phyloP scores from a whole-genome alignment of 306 rosid genomes.

The Lathyrus sativus region DNA sequence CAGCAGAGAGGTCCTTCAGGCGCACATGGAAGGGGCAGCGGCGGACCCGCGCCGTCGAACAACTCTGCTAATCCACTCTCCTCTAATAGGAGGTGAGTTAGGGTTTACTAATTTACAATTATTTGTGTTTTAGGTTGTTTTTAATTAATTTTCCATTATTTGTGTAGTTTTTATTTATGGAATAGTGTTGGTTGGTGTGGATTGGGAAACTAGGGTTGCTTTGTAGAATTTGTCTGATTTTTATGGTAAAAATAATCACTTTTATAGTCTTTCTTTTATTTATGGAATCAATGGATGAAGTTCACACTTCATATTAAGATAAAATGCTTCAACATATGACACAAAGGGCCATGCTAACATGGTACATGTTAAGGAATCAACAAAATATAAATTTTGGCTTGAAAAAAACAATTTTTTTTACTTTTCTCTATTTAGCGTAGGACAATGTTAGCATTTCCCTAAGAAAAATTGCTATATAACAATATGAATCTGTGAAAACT shows the following conservation, averaged over 20 bases:
- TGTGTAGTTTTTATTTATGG: background rate
- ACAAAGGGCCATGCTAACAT: background rate
- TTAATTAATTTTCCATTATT: background rate
- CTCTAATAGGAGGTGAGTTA: conserved; percentile 60
- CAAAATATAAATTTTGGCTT: background rate
- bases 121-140: background rate
- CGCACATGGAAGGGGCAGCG: conserved; percentile 64
- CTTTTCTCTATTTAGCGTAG: background rate
- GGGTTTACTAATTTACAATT: conserved; percentile 18
- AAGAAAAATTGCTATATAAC: background rate
- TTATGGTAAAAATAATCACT: background rate
- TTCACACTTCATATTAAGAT: background rate
- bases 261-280: background rate
- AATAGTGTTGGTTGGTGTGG: background rate
- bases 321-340: background rate
- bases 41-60: conserved; percentile 61
- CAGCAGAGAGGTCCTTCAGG: conserved; percentile 72
- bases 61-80: conserved; percentile 29
- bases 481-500: background rate
- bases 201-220: conserved; percentile 8
- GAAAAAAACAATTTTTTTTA: background rate
- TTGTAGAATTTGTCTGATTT: background rate
- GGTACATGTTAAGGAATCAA: background rate
- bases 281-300: background rate
- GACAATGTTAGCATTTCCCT: background rate